Evolutionary conservation across 192 early-diverging fungal species (phyloP).

Genomic region (Rhizophagus clarus): DNA sequence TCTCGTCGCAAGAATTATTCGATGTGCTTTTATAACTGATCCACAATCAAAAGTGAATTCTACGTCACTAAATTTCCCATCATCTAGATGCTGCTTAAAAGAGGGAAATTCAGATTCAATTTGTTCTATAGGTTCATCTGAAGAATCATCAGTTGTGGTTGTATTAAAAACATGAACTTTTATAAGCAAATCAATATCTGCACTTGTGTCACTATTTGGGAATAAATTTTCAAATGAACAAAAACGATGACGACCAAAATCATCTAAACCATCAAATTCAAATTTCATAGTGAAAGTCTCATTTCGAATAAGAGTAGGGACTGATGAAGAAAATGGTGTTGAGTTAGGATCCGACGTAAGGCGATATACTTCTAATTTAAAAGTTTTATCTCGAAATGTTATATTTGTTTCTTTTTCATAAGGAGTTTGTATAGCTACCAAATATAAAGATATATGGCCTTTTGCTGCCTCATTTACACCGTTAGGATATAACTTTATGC

Average conservation of each 20-base stretch:
- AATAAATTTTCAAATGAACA: conserved; percentile 34
- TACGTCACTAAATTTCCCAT: conserved; percentile 30
- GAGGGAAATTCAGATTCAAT: conserved; percentile 20
- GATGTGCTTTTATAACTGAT: conserved; percentile 28
- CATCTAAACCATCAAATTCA: conserved; percentile 33
- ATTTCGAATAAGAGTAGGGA: conserved; percentile 23
- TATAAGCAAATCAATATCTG: conserved; percentile 29
- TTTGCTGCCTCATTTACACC: conserved; percentile 31
- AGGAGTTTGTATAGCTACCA: conserved; percentile 31
- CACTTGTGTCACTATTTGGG: conserved; percentile 9
- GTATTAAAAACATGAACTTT: conserved; percentile 25
- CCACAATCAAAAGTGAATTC: conserved; percentile 32
- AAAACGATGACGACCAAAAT: conserved; percentile 32
- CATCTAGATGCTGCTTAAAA: conserved; percentile 24
- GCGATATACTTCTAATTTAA: conserved; percentile 27
- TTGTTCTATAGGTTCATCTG: conserved; percentile 14
- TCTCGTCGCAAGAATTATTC: conserved; percentile 30
- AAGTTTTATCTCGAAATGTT: conserved; percentile 15
- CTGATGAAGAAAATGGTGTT: conserved; percentile 3
- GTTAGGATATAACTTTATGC: conserved; percentile 30
- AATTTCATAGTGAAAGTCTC: conserved; percentile 35
- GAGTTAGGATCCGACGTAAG: conserved; percentile 21
- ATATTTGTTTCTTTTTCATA: conserved; percentile 29
- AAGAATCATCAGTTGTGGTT: not conserved
- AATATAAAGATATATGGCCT: conserved; percentile 32